These are phyloP conservation scores for Pseudozyma sp. DNA, from an alignment of 1,284 basidiomycete species.

Conservation along the genomic window DNA sequence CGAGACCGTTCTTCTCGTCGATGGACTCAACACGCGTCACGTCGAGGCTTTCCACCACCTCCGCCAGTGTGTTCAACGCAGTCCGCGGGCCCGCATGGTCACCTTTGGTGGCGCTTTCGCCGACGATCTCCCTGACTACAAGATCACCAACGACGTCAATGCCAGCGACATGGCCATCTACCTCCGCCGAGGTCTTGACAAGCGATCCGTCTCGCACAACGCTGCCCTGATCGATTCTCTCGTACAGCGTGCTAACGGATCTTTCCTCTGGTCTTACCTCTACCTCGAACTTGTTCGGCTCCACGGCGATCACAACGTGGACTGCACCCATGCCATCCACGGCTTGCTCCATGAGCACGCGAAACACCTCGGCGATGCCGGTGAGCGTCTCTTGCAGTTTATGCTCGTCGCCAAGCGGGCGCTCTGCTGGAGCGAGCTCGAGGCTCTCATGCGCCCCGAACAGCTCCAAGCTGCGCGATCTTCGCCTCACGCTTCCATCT, in stretches of 20 bases:
- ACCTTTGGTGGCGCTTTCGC: conserved; percentile 3
- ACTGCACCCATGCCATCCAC: conserved; percentile 3
- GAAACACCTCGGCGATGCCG: conserved; percentile 3
- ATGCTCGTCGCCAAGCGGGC: conserved; percentile 4
- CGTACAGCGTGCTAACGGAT: conserved; percentile 36
- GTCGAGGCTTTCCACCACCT: conserved; percentile 6
- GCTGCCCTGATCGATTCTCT: conserved; percentile 8
- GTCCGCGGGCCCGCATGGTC: conserved; percentile 3
- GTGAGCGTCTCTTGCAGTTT: conserved; percentile 5
- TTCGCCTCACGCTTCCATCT: conserved; percentile 3
- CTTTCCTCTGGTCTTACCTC: conserved; percentile 30
- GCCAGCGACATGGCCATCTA: conserved; percentile 18
- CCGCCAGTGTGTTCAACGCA: background rate
- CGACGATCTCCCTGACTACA: conserved; percentile 38
- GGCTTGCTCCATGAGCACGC: conserved; percentile 1
- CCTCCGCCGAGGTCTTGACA: conserved; percentile 32
- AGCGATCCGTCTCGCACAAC: conserved; percentile 33
- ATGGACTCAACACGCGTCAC: conserved; percentile 4
- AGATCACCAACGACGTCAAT: conserved; percentile 21
- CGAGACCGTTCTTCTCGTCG: conserved; percentile 5
- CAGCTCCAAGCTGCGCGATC: background rate
- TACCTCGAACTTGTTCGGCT: conserved; percentile 47
- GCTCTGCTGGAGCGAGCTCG: conserved; percentile 7
- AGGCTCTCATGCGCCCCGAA: conserved; percentile 5
- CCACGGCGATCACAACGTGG: background rate